Evolutionary conservation across 805 yeast species (phyloP).

Genomic region (Nematodospora valgi): DNA sequence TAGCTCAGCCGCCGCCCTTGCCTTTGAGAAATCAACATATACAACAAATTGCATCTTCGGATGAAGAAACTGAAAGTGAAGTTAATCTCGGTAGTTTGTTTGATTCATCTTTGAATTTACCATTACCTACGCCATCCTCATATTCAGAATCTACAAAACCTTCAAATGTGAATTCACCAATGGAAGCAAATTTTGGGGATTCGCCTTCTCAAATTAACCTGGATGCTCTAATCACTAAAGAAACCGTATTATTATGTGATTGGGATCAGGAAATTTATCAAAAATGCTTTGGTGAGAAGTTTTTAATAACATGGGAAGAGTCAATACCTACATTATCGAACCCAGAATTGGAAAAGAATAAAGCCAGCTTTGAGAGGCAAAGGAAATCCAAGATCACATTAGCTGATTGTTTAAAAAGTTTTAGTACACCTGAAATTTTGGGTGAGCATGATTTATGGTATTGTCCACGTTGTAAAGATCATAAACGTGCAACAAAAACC

Average conservation of each 20-base stretch:
- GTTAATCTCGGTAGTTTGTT: slow-evolving; percentile 17
- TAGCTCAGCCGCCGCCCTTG: slow-evolving; percentile 3
- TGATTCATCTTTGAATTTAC: slow-evolving; percentile 14
- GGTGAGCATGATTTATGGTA: slow-evolving; percentile 92
- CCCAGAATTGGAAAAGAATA: slow-evolving; percentile 50
- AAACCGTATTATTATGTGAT: slow-evolving; percentile 52
- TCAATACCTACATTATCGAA: slow-evolving; percentile 38
- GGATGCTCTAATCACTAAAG: slow-evolving; percentile 18
- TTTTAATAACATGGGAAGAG: slow-evolving; percentile 53
- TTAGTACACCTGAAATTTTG: slow-evolving; percentile 78
- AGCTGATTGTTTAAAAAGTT: slow-evolving; percentile 69
- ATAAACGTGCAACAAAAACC: slow-evolving; percentile 85
- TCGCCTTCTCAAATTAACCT: slow-evolving; percentile 11
- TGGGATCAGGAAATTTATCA: slow-evolving; percentile 54
- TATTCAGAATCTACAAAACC: slow-evolving; percentile 17
- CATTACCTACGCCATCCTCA: slow-evolving; percentile 14
- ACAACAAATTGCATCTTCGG: slow-evolving; percentile 17
- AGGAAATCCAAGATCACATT: slow-evolving; percentile 49
- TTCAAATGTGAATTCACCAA: slow-evolving; percentile 18
- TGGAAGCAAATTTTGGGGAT: slow-evolving; percentile 7
- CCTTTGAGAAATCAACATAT: slow-evolving; percentile 7
- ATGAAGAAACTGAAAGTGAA: slow-evolving; percentile 29
- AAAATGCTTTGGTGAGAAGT: slow-evolving; percentile 52
- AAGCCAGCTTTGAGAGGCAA: slow-evolving; percentile 29
- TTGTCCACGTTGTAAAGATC: slow-evolving; percentile 86